These are phyloP conservation scores for Cruciata laevipes DNA, from an alignment of 257 asterid species.

Conservation along the genomic window DNA sequence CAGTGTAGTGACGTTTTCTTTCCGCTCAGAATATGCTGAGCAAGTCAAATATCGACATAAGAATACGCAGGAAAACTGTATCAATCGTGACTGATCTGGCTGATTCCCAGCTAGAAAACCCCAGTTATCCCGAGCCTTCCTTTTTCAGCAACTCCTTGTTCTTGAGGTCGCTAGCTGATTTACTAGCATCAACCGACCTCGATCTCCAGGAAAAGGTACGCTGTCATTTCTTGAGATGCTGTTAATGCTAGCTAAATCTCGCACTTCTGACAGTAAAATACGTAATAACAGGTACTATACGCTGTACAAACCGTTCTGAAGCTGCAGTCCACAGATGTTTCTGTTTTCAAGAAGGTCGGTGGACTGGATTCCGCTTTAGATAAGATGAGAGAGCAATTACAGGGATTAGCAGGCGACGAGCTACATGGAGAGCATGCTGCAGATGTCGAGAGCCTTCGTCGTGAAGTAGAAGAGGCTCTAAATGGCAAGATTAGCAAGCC, in stretches of 20 bases:
- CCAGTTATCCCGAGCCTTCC: conserved; percentile 25
- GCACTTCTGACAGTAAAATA: not conserved
- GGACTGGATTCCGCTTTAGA: conserved; percentile 45
- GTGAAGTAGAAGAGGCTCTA: conserved; percentile 53
- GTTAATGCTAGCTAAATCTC: not conserved
- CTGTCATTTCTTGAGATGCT: not conserved
- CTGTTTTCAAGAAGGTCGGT: conserved; percentile 51
- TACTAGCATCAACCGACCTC: conserved; percentile 47
- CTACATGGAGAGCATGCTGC: conserved; percentile 41
- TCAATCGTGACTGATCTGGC: conserved; percentile 64
- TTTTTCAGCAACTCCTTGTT: conserved; percentile 33
- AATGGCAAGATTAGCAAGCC: conserved; percentile 43
- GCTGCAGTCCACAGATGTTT: conserved; percentile 42
- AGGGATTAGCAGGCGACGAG: conserved; percentile 39
- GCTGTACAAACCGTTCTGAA: conserved; percentile 55
- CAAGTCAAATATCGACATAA: conserved; percentile 58
- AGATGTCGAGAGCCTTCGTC: conserved; percentile 58
- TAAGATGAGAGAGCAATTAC: conserved; percentile 42
- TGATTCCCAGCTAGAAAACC: conserved; percentile 41
- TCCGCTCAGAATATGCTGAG: conserved; percentile 54
- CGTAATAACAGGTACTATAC: conserved; percentile 47
- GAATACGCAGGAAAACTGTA: conserved; percentile 58
- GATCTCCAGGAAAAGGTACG: conserved; percentile 91
- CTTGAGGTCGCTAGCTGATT: conserved; percentile 60
- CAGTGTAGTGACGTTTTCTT: not conserved